phyloP scores from a whole-genome alignment of 257 asterid genomes.

The Solanum stenotomum region DNA sequence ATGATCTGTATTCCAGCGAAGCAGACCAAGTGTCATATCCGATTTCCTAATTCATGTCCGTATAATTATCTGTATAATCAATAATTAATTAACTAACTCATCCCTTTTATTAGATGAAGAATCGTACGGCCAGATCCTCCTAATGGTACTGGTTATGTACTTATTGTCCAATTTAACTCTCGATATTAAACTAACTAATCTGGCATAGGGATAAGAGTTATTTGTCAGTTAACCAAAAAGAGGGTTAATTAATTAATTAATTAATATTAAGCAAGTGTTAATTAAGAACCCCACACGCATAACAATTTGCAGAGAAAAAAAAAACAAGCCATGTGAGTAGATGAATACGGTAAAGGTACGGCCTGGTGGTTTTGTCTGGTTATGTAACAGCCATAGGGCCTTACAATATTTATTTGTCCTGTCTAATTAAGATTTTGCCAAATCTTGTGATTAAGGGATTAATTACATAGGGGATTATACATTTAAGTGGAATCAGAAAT shows the following conservation, averaged over 20 bases:
- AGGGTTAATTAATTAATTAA: neutral
- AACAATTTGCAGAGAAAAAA: neutral
- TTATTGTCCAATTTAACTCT: neutral
- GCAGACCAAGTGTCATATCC: neutral
- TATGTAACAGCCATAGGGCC: neutral
- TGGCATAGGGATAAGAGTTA: neutral
- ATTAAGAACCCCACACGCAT: neutral
- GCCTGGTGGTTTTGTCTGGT: slow-evolving; percentile 4
- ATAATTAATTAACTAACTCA: neutral
- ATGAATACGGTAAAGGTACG: slow-evolving; percentile 5
- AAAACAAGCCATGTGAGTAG: neutral
- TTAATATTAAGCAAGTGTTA: neutral
- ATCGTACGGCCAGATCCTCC: neutral
- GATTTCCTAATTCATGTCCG: neutral
- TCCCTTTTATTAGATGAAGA: neutral
- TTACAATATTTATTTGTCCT: neutral
- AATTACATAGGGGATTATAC: neutral
- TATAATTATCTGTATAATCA: neutral
- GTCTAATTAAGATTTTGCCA: neutral
- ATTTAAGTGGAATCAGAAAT: neutral
- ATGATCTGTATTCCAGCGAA: neutral
- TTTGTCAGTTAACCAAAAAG: neutral
- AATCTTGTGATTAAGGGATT: neutral
- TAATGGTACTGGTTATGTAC: neutral
- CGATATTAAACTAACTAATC: neutral